A percentile compares a stretch with the other conserved stretches of the same genome.
Evolutionary conservation across 495 filamentous ascomycete genomes (phyloP).

Genomic region (Trichoderma asperelloides): DNA sequence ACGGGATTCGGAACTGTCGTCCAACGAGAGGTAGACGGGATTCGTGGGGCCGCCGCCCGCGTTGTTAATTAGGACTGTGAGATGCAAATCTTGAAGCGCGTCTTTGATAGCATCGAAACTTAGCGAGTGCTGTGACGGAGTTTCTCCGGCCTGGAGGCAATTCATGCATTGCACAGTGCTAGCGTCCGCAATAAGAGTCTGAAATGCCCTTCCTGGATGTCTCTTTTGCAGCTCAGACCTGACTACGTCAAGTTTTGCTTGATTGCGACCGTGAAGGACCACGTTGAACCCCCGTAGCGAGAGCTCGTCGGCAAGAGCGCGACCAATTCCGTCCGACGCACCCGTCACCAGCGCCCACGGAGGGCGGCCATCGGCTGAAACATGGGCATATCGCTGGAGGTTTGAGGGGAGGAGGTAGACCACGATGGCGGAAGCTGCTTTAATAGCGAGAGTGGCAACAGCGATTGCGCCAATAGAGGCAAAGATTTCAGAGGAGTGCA

Average conservation of each 20-base stretch:
- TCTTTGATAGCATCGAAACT: conserved; percentile 13
- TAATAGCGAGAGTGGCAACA: neutral
- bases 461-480: neutral
- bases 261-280: conserved; percentile 46
- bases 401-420: neutral
- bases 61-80: conserved; percentile 26
- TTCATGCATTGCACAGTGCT: neutral
- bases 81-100: conserved; percentile 19
- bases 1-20: conserved; percentile 5
- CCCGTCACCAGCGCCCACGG: conserved; percentile 55
- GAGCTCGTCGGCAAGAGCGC: conserved; percentile 38
- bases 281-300: conserved; percentile 49
- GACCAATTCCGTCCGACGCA: conserved; percentile 52
- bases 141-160: neutral
- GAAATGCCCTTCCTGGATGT: conserved; percentile 27
- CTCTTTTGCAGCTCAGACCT: conserved; percentile 13
- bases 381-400: neutral
- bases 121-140: neutral
- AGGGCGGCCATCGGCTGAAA: conserved; percentile 12
- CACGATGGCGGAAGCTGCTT: neutral
- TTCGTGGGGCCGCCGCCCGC: conserved; percentile 9
- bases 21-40: neutral
- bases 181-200: conserved; percentile 21
- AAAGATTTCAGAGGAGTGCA: neutral
- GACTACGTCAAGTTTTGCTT: conserved; percentile 32